Conservation (phyloP, 805 yeast species). For the Yamadazyma scolyti region DNA sequence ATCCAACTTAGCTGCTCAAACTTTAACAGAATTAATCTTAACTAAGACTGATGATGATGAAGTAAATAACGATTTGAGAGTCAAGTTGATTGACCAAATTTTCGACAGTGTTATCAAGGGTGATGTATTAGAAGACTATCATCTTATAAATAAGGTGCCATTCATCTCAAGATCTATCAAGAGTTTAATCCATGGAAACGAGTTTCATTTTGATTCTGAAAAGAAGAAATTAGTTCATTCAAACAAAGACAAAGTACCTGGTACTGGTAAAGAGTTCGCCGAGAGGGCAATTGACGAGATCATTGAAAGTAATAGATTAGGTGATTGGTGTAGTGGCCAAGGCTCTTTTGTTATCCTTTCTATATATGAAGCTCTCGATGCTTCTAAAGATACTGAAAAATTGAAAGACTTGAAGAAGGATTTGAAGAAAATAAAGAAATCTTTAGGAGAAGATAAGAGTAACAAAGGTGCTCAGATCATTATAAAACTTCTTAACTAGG, state of each 20-base stretch:
- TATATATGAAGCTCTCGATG: conserved; percentile 60
- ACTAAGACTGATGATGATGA: conserved; percentile 31
- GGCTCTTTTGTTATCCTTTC: conserved; percentile 84
- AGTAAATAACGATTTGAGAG: conserved; percentile 36
- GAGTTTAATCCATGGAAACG: conserved; percentile 79
- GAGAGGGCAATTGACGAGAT: conserved; percentile 49
- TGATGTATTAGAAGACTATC: conserved; percentile 62
- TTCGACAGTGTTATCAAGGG: conserved; percentile 57
- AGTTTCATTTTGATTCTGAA: conserved; percentile 60
- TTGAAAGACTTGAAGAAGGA: conserved; percentile 42
- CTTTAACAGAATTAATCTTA: conserved; percentile 69
- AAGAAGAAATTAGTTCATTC: conserved; percentile 43
- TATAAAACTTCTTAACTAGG: conserved; percentile 10
- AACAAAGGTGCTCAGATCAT: conserved; percentile 52
- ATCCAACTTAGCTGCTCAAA: conserved; percentile 82
- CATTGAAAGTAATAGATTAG: conserved; percentile 42
- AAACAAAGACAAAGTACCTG: conserved; percentile 40
- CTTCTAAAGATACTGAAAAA: conserved; percentile 16
- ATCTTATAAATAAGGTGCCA: conserved; percentile 62
- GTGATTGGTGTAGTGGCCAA: conserved; percentile 60
- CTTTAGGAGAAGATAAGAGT: conserved; percentile 37
- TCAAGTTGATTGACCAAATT: conserved; percentile 52
- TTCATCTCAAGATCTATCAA: conserved; percentile 72
- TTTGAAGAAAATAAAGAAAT: conserved; percentile 51
- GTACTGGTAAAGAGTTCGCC: conserved; percentile 60